Percentiles rank a stretch among this genome's conserved stretches.
Evolutionary conservation across 306 rosid genomes (phyloP).

Genomic region (Astragalus membranaceus): DNA sequence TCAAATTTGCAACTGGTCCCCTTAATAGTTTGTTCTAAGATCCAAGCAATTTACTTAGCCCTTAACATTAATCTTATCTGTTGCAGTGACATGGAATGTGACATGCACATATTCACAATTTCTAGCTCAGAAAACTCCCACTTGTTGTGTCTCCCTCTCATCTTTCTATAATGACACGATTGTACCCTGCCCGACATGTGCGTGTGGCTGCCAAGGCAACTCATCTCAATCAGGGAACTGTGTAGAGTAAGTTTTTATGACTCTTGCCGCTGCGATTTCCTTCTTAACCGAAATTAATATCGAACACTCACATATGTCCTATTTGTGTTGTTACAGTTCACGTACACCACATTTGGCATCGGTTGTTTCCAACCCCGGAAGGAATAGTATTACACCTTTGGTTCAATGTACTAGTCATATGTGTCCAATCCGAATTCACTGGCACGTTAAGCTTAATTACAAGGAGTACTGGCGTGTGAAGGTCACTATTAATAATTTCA

Average conservation of each 20-base stretch:
- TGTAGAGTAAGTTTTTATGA: slow-evolving; percentile 48
- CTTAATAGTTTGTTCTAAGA: not conserved
- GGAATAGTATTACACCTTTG: slow-evolving; percentile 38
- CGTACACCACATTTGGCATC: slow-evolving; percentile 53
- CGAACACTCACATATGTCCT: not conserved
- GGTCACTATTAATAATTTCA: slow-evolving; percentile 77
- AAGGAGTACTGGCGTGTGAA: slow-evolving; percentile 85
- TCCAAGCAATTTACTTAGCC: not conserved
- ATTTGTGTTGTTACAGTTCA: slow-evolving; percentile 34
- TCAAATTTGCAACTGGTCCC: not conserved
- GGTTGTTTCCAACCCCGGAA: slow-evolving; percentile 38
- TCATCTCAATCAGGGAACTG: slow-evolving; percentile 49
- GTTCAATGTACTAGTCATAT: slow-evolving; percentile 78
- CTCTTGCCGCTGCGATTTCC: not conserved
- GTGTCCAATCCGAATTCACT: slow-evolving; percentile 91
- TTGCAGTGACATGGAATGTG: slow-evolving; percentile 91
- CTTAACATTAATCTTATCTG: slow-evolving; percentile 3
- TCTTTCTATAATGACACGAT: slow-evolving; percentile 76
- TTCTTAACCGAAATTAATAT: not conserved
- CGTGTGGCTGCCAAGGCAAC: slow-evolving; percentile 72
- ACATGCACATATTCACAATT: slow-evolving; percentile 86
- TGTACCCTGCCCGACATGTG: slow-evolving; percentile 67
- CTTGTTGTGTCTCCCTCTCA: slow-evolving; percentile 87
- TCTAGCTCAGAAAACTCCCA: slow-evolving; percentile 66
- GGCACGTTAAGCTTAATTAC: slow-evolving; percentile 85